A percentile compares a stretch with the other conserved stretches of the same genome.
These are phyloP conservation scores for Myxozyma vanderwaltii DNA, from an alignment of 805 yeast genomes.

Conservation along the genomic window DNA sequence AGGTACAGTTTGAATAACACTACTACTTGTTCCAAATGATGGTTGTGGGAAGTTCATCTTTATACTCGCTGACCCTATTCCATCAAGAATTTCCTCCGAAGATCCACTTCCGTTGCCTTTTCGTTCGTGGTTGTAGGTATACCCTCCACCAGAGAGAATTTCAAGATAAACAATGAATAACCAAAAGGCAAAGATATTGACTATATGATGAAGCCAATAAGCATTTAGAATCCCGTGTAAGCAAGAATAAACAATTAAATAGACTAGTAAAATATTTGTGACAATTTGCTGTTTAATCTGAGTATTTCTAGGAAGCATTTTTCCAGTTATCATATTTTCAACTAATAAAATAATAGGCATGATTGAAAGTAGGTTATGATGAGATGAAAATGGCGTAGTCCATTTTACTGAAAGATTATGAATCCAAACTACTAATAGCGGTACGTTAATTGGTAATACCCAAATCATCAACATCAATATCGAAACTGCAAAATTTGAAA, in stretches of 20 bases:
- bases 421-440: slow-evolving; percentile 75
- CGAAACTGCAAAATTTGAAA: slow-evolving; percentile 62
- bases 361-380: slow-evolving; percentile 78
- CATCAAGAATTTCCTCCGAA: too few relatives aligned
- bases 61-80: neutral
- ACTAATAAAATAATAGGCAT: slow-evolving; percentile 68
- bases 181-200: slow-evolving; percentile 55
- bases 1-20: neutral
- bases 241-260: slow-evolving; percentile 61
- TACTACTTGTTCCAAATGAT: slow-evolving; percentile 3
- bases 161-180: slow-evolving; percentile 29
- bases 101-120: neutral
- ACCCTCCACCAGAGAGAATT: neutral
- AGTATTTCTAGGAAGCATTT: slow-evolving; percentile 49
- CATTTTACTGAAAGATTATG: slow-evolving; percentile 77
- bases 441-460: slow-evolving; percentile 76
- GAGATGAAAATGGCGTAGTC: slow-evolving; percentile 86
- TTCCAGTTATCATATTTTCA: slow-evolving; percentile 56
- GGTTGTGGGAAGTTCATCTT: slow-evolving; percentile 1
- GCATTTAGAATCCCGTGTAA: slow-evolving; percentile 78
- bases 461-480: slow-evolving; percentile 69
- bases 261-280: slow-evolving; percentile 49
- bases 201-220: slow-evolving; percentile 78
- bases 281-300: slow-evolving; percentile 39
- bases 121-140: neutral